Evolutionary conservation across 139 green algal species (phyloP).

Genomic region (Coelastrella sp.): DNA sequence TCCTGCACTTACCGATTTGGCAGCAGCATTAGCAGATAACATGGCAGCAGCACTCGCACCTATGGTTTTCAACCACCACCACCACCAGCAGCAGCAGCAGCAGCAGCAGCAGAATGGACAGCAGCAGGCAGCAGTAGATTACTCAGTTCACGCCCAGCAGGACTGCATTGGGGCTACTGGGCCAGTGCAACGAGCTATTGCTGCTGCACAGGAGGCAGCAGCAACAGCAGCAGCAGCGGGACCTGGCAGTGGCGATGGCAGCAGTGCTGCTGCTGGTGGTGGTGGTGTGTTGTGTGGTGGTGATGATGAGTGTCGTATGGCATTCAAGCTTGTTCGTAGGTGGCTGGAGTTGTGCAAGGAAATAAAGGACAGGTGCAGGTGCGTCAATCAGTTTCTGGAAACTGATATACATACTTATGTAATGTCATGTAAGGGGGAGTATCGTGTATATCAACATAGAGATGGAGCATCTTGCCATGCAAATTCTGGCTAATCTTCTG

Average conservation of each 20-base stretch:
- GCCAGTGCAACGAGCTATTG: neutral
- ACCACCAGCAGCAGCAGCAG: conserved; percentile 24
- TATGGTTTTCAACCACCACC: neutral
- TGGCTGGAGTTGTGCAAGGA: conserved; percentile 8
- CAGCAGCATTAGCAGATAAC: conserved; percentile 5
- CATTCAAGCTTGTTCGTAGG: conserved; percentile 1
- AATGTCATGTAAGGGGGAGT: too few species aligned
- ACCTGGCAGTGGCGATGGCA: neutral
- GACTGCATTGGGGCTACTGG: neutral
- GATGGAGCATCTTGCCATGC: too few species aligned
- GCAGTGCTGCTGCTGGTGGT: conserved; percentile 1
- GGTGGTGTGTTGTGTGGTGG: conserved; percentile 1
- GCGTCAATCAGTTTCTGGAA: neutral
- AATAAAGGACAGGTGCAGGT: conserved; percentile 38
- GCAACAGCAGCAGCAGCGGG: conserved; percentile 20
- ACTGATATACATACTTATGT: too few species aligned
- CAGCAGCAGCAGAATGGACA: neutral
- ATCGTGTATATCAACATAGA: too few species aligned
- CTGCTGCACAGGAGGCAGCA: too few species aligned
- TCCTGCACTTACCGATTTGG: neutral
- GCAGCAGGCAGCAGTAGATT: conserved; percentile 12
- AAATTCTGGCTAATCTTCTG: too few species aligned
- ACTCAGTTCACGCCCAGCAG: neutral
- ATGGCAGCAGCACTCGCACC: neutral
- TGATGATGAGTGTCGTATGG: conserved; percentile 25